Conservation (phyloP, 169 alveolate genomes). For the Plasmodium gonderi region DNA sequence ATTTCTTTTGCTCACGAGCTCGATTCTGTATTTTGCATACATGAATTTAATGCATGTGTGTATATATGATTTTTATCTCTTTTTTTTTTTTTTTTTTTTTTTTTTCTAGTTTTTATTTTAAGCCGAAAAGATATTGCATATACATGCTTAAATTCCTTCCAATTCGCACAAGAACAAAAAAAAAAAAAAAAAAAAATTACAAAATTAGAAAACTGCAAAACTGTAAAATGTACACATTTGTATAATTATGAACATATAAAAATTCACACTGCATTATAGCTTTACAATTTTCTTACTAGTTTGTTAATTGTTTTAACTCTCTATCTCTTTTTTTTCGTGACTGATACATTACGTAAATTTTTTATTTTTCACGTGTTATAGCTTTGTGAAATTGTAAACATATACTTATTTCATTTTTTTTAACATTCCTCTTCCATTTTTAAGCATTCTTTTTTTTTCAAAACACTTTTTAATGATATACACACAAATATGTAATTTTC, state of each 20-base stretch:
- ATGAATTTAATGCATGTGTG: neutral
- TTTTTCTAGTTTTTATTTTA: neutral
- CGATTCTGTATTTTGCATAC: neutral
- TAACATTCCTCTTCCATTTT: neutral
- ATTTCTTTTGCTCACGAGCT: neutral
- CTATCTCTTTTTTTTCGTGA: neutral
- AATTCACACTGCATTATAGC: neutral
- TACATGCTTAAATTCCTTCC: no score
- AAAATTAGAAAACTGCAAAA: neutral
- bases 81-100: neutral
- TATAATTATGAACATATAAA: neutral
- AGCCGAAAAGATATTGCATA: no score
- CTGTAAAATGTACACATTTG: neutral
- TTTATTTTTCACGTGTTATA: constrained; percentile 1
- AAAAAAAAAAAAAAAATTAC: neutral
- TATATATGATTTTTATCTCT: neutral
- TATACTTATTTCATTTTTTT: constrained; percentile 4
- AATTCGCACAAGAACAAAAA: neutral
- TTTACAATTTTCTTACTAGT: neutral
- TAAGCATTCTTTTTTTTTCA: neutral
- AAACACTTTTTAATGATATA: neutral
- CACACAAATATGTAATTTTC: neutral
- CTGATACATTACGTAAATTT: neutral
- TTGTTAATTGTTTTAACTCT: neutral
- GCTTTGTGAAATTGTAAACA: neutral